Base-by-base conservation (phyloP, 1,139 yeast genomes). In the Yarrowia galli region DNA sequence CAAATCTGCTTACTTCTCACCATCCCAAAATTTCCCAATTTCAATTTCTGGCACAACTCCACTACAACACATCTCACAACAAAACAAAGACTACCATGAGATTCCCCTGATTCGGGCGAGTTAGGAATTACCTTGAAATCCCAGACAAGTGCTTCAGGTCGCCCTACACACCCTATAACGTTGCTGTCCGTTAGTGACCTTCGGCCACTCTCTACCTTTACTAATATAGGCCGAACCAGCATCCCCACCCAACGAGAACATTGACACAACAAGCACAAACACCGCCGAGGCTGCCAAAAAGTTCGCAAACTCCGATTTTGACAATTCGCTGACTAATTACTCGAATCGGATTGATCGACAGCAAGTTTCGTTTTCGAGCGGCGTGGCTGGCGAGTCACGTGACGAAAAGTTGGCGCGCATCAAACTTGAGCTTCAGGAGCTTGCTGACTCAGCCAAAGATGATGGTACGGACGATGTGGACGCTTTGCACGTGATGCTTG, bases 291-390 rank as follows among this genome's bases (percentile, higher is more conserved):
- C 64, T 1, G 49, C 64, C 28, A 20, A 20, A 8, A 28, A 20
- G 16, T 58, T 58, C 22, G 51, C 51, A 3, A 20, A 22, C 22
- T 40, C 51, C 16, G 64, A 58, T 32, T 58, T 58, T 32, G 64
- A 58, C 51, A 58, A 58, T 16, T 58, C 64, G 15, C 45, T 32
- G 32, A 58, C 64, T n/a, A 42, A 42, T 18, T 58, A 58, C 51
- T 58, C 64, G n/a, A 58, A 25, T 25, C 51, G 64, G 2, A 58
- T 58, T 2, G 64, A 58, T 42, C 38, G 64, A 1, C 51, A 40
- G 3, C 40, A 58, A 16, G n/a, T 12, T 16, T 58, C 64, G 28
- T 58, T 58, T 32, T n/a, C 28, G 5, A 58, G 48, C 16, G 64
- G 64, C 3, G 46, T 40, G 1, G 51, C 51, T 0, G 64, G 64